Percentiles rank a stretch among this genome's conserved stretches.
Conservation (phyloP, 1,284 basidiomycete genomes). For the Microbotryum lychnidis-dioicae region DNA sequence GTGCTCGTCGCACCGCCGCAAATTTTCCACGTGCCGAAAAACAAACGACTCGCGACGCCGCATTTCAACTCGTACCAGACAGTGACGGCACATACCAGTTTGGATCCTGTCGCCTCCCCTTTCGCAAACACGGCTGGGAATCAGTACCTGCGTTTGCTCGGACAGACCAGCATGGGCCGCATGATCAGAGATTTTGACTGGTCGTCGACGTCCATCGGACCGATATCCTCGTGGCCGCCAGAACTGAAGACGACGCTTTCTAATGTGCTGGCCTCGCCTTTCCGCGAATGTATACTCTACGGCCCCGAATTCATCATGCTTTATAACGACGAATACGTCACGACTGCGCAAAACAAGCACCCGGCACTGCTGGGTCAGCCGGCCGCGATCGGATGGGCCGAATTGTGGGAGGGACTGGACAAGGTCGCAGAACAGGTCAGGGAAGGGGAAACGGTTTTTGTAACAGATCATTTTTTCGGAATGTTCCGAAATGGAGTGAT, state of each 20-base stretch:
- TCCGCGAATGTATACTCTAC: slow-evolving; percentile 23
- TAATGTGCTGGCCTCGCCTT: slow-evolving; percentile 18
- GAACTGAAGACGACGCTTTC: slow-evolving; percentile 18
- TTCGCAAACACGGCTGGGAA: not conserved
- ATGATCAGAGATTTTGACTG: slow-evolving; percentile 2
- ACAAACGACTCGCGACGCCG: no score
- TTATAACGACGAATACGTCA: slow-evolving; percentile 22
- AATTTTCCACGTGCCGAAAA: no score
- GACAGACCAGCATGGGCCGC: slow-evolving; percentile 1
- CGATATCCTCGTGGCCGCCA: slow-evolving; percentile 12
- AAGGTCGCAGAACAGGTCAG: slow-evolving; percentile 17
- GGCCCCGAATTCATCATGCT: slow-evolving; percentile 13
- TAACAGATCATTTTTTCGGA: slow-evolving; percentile 22
- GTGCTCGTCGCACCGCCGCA: no score
- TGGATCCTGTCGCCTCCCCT: not conserved
- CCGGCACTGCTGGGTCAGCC: slow-evolving; percentile 26
- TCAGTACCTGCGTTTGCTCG: not conserved
- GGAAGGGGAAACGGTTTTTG: slow-evolving; percentile 18
- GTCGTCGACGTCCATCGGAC: slow-evolving; percentile 8
- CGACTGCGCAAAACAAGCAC: slow-evolving; percentile 27
- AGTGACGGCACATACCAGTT: no score
- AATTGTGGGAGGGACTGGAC: slow-evolving; percentile 27
- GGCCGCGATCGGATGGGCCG: slow-evolving; percentile 28
- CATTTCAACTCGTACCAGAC: no score
- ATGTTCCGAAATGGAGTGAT: slow-evolving; percentile 12